Conservation (phyloP, 345 rosid genomes). For the Lepidium didymum region DNA sequence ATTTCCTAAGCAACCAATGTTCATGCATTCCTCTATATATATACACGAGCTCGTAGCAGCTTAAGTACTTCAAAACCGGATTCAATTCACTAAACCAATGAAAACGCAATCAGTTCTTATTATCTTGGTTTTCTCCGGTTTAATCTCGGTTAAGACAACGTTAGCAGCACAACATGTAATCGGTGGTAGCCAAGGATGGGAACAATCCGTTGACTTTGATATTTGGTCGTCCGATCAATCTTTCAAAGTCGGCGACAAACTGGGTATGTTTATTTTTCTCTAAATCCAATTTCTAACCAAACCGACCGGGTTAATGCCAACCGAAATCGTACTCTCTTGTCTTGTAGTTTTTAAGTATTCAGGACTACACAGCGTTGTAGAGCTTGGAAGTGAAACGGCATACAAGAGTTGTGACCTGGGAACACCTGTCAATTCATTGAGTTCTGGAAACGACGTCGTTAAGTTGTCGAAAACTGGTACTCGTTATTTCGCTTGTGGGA, state of each 20-base stretch:
- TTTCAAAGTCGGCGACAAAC: slow-evolving; percentile 77
- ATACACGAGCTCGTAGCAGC: slow-evolving; percentile 15
- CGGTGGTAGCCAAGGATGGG: slow-evolving; percentile 98
- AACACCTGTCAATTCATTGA: slow-evolving; percentile 47
- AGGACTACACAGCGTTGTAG: slow-evolving; percentile 83
- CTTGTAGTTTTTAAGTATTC: slow-evolving; percentile 70
- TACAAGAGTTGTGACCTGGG: slow-evolving; percentile 81
- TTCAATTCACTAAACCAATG: neutral
- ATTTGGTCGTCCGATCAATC: slow-evolving; percentile 64
- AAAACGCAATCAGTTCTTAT: slow-evolving; percentile 28
- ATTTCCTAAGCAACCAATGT: slow-evolving; percentile 1
- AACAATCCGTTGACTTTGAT: slow-evolving; percentile 55
- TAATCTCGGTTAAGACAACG: slow-evolving; percentile 26
- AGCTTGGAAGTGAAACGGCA: slow-evolving; percentile 57
- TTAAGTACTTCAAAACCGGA: neutral
- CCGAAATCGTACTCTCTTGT: neutral
- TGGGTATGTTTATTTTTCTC: slow-evolving; percentile 38
- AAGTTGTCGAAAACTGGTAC: slow-evolving; percentile 62
- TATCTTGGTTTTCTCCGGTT: slow-evolving; percentile 32
- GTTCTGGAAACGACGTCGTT: slow-evolving; percentile 68
- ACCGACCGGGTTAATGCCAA: slow-evolving; percentile 3
- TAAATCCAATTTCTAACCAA: neutral
- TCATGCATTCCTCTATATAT: slow-evolving; percentile 10
- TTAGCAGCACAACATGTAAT: slow-evolving; percentile 52
- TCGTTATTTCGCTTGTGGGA: slow-evolving; percentile 82